Percentiles rank a stretch among this genome's conserved stretches.
Evolutionary conservation across 257 asterid genomes (phyloP).

Genomic region (Solanum verrucosum): DNA sequence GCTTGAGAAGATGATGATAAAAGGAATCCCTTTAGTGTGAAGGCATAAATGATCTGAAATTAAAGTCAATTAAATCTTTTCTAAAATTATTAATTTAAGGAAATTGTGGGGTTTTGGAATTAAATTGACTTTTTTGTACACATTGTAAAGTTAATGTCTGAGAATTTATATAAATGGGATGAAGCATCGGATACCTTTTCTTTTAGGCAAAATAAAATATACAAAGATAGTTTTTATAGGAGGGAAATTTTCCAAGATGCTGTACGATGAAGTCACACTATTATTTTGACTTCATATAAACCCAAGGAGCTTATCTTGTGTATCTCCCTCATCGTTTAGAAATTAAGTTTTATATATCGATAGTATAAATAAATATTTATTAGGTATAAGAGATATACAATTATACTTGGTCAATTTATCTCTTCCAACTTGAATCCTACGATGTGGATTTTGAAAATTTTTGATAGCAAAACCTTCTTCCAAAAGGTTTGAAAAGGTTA

Average conservation of each 20-base stretch:
- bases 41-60: neutral
- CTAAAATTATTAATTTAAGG: neutral
- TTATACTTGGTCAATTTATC: neutral
- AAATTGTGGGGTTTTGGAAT: conserved; percentile 3
- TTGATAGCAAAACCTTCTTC: neutral
- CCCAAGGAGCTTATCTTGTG: no score
- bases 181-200: conserved; percentile 4
- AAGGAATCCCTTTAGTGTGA: conserved; percentile 8
- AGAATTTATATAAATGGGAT: neutral
- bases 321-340: neutral
- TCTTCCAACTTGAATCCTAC: neutral
- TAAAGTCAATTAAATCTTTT: neutral
- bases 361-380: neutral
- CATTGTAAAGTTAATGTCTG: neutral
- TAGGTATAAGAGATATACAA: neutral
- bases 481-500: neutral
- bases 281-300: neutral
- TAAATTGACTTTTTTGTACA: conserved; percentile 9
- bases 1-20: neutral
- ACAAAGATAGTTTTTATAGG: neutral
- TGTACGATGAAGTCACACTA: conserved; percentile 4
- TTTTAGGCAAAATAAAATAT: neutral
- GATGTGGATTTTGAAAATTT: neutral
- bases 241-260: neutral
- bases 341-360: neutral